Base-by-base conservation (phyloP, 2,329 filamentous ascomycete genomes). In the Venturia pyrina region DNA sequence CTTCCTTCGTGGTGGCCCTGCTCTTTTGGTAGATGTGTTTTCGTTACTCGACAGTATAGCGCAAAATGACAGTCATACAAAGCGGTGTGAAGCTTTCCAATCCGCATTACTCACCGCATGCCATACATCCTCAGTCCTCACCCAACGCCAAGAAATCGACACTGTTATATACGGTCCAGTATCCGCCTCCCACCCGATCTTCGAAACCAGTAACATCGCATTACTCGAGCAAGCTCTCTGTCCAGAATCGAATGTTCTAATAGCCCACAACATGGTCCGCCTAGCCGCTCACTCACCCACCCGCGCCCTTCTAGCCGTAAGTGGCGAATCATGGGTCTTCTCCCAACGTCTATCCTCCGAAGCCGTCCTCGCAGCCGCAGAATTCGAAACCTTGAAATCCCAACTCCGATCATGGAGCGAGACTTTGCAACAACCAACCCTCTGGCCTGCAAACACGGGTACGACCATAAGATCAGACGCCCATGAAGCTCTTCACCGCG, bases 311-410 rank as follows among this genome's bases (percentile, higher is more conserved):
- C 70, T 81, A 17, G 78, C 78, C 40, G 74, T 80, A 0, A 74
- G 76, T 4, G 78, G 78, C 44, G 78, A 80, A 63, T 75, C 76
- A 19, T 81, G 78, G 78, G 72, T 79, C 5, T 70, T 80, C 24
- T 75, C 72, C 0, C 76, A 78, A 66, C 65, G 66, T 10, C 70
- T 80, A n/a, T 75, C 72, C 0, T 76, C 78, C 66, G 79, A 80
- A 62, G 70, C 80, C 2, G 66, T 72, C 32, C 46, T 62, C n/a
- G 72, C 72, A 17, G 70, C 70, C 7, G 70, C 71, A 17, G 72
- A 74, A n/a, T 78, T 75, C 67, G 66, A 68, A 19, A 66, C 57
- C 6, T 68, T 75, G 7, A 77, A 76, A 66, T 66, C 69, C 3
- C 73, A 71, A 1, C 69, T 78, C 8, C 70, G 70, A 13, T 68